Base-by-base conservation (phyloP, 2,329 filamentous ascomycete species). In the Trichoderma afroharzianum region DNA sequence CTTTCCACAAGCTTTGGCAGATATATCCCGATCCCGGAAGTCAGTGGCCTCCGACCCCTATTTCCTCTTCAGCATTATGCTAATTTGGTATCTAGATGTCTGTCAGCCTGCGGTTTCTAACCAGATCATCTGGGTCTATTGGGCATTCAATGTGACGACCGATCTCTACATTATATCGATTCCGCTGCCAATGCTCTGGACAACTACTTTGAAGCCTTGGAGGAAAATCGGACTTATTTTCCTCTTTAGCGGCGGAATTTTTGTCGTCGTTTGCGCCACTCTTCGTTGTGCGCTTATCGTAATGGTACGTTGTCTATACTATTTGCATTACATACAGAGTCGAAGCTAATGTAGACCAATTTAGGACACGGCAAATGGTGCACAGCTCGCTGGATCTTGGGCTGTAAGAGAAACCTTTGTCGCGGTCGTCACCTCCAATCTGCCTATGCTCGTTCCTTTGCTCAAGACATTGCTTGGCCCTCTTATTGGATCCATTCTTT, bases 111-210 rank as follows among this genome's bases (percentile, higher is more conserved):
- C 85, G 9, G 83, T 88, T 12, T 86, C 86, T 0, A 82, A 82
- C 18, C 83, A 84, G 63, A 82, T 87, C 62, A 80, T 88, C 47
- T 87, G 85, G 77, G 82, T 85, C n/a, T 86, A 83, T 2, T 83
- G 86, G 36, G 79, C 82, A 4, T 79, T 86, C 72, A 90, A 89
- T 73, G 83, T 88, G 3, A 74, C 80, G 1, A 90, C 88, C 3
- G 88, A 90, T 74, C 66, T 88, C 1, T 90, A 90, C 73, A 81
- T 90, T 18, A 85, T 90, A 70, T 83, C 84, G 32, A 89, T 90
- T 47, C 87, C 88, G 0, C 80, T 88, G 5, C 87, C 88, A 1
- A 86, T 89, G 78, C 78, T 83, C 1, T 84, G 80, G 79, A 77
- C 78, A 66, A 80, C 81, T 4, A 79, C 74, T 8, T 77, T 84